Percentiles rank a stretch among this genome's conserved stretches.
phyloP scores from a whole-genome alignment of 371 early-diverging fungal species.

The Mucor piriformis region DNA sequence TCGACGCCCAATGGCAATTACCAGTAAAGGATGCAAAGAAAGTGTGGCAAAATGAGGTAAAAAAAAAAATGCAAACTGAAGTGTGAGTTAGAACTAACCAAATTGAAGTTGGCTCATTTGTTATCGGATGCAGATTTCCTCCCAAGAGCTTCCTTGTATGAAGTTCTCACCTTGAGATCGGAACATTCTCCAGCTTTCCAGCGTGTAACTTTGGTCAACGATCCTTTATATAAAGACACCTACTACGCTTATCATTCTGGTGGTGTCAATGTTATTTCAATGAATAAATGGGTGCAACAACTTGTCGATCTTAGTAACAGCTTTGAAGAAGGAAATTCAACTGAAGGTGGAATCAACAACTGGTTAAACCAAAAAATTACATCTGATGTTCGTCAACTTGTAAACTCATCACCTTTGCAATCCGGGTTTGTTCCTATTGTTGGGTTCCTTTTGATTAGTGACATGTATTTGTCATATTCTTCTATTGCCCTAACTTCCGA shows the following conservation, averaged over 20 bases:
- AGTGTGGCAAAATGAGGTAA: slow-evolving; percentile 36
- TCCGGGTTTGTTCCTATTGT: slow-evolving; percentile 32
- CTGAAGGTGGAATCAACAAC: slow-evolving; percentile 6
- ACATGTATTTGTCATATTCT: slow-evolving; percentile 47
- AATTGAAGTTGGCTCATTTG: slow-evolving; percentile 24
- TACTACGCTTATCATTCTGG: slow-evolving; percentile 43
- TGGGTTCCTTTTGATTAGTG: slow-evolving; percentile 35
- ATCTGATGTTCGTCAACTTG: slow-evolving; percentile 18
- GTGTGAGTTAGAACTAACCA: neutral
- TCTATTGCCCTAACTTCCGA: slow-evolving; percentile 32
- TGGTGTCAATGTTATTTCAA: slow-evolving; percentile 36
- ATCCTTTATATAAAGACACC: slow-evolving; percentile 38
- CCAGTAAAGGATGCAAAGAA: slow-evolving; percentile 13
- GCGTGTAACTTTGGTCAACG: slow-evolving; percentile 24
- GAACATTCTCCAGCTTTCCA: slow-evolving; percentile 8
- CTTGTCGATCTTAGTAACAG: slow-evolving; percentile 16
- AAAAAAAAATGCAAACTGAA: neutral
- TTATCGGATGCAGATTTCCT: slow-evolving; percentile 26
- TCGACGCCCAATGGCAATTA: slow-evolving; percentile 47
- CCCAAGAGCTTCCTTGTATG: slow-evolving; percentile 42
- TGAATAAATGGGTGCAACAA: slow-evolving; percentile 32
- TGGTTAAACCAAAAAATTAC: slow-evolving; percentile 28
- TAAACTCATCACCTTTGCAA: slow-evolving; percentile 29
- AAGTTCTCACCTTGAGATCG: slow-evolving; percentile 27
- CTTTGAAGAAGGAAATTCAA: slow-evolving; percentile 7